Conservation (phyloP, 78 protist species). For the Polysphondylium violaceum region DNA sequence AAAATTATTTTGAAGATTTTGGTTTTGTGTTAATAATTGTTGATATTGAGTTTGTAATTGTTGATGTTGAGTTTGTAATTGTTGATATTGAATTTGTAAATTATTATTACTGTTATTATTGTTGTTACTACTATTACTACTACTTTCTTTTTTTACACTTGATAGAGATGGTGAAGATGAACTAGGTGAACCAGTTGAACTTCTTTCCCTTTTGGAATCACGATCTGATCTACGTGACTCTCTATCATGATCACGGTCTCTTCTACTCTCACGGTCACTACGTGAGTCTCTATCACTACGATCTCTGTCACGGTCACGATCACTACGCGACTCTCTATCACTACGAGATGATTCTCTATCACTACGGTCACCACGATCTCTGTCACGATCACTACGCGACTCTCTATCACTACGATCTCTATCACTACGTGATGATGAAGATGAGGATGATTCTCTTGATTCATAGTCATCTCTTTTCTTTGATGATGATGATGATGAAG, state of each 20-base stretch:
- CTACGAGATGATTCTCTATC: constrained; percentile 33
- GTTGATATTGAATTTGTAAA: neutral
- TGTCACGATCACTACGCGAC: constrained; percentile 14
- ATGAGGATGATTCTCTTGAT: neutral
- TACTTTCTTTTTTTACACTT: neutral
- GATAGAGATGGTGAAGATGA: constrained; percentile 10
- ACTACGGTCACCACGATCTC: constrained; percentile 1
- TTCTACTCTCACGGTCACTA: constrained; percentile 1
- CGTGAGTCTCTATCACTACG: constrained; percentile 1
- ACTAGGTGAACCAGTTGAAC: neutral
- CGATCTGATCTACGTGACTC: constrained; percentile 24
- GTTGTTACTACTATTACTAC: neutral
- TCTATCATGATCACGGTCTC: constrained; percentile 10
- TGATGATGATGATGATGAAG: constrained; percentile 5
- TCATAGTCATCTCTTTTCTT: neutral
- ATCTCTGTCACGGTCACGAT: constrained; percentile 28
- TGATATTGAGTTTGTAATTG: constrained; percentile 19
- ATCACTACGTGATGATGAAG: neutral
- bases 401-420: constrained; percentile 35
- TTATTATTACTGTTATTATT: neutral
- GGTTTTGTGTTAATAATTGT: no score
- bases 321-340: constrained; percentile 3
- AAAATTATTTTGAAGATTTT: neutral
- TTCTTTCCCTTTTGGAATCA: neutral
- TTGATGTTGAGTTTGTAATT: neutral